These are phyloP conservation scores for Mollisia scopiformis DNA, from an alignment of 2,329 filamentous ascomycete genomes.

Conservation along the genomic window DNA sequence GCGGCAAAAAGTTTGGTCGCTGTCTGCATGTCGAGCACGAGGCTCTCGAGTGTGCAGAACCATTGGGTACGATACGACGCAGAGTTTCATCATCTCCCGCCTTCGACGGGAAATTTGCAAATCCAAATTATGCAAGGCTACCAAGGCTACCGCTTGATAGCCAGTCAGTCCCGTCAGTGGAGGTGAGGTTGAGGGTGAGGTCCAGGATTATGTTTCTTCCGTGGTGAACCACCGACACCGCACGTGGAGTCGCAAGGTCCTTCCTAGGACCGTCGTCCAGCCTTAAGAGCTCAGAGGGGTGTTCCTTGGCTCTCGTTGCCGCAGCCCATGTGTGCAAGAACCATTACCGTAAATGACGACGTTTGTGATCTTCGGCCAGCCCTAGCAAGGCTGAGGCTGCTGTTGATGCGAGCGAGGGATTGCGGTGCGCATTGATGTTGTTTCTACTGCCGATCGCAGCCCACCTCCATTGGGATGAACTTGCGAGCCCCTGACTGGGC, in stretches of 20 bases:
- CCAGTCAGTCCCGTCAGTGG: too few species aligned
- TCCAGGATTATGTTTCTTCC: background rate
- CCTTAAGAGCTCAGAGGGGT: background rate
- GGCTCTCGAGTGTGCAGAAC: background rate
- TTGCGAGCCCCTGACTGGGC: conserved; percentile 22
- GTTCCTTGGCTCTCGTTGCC: conserved; percentile 8
- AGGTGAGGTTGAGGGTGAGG: too few species aligned
- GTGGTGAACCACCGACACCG: background rate
- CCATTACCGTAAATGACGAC: conserved; percentile 13
- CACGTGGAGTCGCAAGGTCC: conserved; percentile 5
- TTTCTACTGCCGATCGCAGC: conserved; percentile 24
- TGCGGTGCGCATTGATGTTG: conserved; percentile 6
- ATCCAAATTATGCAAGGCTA: background rate
- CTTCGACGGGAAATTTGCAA: background rate
- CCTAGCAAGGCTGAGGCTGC: conserved; percentile 22
- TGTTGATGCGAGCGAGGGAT: background rate
- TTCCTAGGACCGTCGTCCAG: background rate
- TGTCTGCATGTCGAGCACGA: background rate
- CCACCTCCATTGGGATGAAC: conserved; percentile 23
- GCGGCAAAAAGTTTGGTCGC: background rate
- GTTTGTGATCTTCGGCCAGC: conserved; percentile 18
- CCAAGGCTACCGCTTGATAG: too few species aligned
- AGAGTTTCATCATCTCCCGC: background rate
- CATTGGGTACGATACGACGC: background rate
- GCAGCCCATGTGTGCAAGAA: background rate